Percentiles rank a stretch among this genome's conserved stretches.
phyloP scores from a whole-genome alignment of 345 rosid genomes.

The Arabidopsis suecica region DNA sequence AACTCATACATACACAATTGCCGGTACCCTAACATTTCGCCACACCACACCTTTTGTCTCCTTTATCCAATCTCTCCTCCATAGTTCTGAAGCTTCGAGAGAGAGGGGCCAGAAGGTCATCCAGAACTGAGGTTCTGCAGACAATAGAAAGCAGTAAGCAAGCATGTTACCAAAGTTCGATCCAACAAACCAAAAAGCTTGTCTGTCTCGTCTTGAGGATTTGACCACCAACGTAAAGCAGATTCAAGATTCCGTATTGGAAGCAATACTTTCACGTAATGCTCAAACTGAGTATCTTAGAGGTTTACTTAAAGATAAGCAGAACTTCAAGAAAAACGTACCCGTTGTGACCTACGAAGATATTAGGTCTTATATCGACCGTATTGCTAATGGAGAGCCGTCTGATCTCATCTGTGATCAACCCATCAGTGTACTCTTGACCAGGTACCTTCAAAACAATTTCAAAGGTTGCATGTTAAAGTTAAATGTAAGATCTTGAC shows the following conservation, averaged over 20 bases:
- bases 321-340: conserved; percentile 62
- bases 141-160: neutral
- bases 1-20: too few species aligned
- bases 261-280: conserved; percentile 60
- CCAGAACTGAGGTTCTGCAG: neutral
- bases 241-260: conserved; percentile 60
- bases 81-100: too few species aligned
- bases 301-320: conserved; percentile 54
- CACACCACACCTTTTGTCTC: too few species aligned
- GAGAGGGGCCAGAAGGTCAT: too few species aligned
- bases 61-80: too few species aligned
- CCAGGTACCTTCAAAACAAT: conserved; percentile 53
- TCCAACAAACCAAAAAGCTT: conserved; percentile 66
- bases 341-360: conserved; percentile 82
- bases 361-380: conserved; percentile 59
- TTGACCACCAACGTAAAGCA: conserved; percentile 61
- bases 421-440: conserved; percentile 73
- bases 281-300: conserved; percentile 63
- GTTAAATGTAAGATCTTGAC: neutral
- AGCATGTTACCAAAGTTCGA: conserved; percentile 68
- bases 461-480: neutral
- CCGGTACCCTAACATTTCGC: too few species aligned
- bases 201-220: conserved; percentile 61
- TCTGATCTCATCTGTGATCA: conserved; percentile 65
- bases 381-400: conserved; percentile 76